phyloP scores from a whole-genome alignment of 1,139 yeast species.

The Sugiyamaella sp. region DNA sequence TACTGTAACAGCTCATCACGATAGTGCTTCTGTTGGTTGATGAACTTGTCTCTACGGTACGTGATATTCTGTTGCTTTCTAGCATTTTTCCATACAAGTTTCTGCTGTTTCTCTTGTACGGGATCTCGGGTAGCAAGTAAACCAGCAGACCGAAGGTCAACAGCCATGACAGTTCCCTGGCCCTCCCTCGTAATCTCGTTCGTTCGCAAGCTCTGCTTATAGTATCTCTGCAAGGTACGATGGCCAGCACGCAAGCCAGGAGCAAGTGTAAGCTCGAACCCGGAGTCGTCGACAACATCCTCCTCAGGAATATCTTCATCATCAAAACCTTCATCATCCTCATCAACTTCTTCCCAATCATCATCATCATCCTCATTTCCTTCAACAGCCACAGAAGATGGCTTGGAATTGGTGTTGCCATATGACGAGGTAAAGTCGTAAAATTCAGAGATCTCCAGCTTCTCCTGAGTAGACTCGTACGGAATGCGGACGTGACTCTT shows the following conservation, averaged over 20 bases:
- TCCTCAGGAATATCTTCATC: constrained; percentile 46
- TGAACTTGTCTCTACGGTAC: constrained; percentile 78
- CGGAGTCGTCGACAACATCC: constrained; percentile 58
- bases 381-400: constrained; percentile 34
- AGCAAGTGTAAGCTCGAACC: constrained; percentile 81
- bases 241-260: constrained; percentile 89
- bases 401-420: constrained; percentile 37
- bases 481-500: constrained; percentile 91
- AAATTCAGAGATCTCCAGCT: constrained; percentile 75
- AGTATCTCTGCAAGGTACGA: constrained; percentile 82
- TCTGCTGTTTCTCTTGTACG: constrained; percentile 58
- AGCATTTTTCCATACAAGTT: constrained; percentile 77
- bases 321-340: constrained; percentile 51
- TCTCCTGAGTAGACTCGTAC: constrained; percentile 81
- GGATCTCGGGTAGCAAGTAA: constrained; percentile 50
- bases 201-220: constrained; percentile 80
- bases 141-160: constrained; percentile 71
- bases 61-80: constrained; percentile 66
- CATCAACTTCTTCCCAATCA: constrained; percentile 47
- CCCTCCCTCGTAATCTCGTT: constrained; percentile 78
- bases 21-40: constrained; percentile 88
- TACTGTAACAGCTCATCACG: constrained; percentile 90
- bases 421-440: constrained; percentile 82
- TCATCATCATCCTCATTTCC: constrained; percentile 41
- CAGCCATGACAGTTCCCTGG: constrained; percentile 91